Conservation (phyloP, 2,329 filamentous ascomycete genomes). For the Dothideomycetes sp. region DNA sequence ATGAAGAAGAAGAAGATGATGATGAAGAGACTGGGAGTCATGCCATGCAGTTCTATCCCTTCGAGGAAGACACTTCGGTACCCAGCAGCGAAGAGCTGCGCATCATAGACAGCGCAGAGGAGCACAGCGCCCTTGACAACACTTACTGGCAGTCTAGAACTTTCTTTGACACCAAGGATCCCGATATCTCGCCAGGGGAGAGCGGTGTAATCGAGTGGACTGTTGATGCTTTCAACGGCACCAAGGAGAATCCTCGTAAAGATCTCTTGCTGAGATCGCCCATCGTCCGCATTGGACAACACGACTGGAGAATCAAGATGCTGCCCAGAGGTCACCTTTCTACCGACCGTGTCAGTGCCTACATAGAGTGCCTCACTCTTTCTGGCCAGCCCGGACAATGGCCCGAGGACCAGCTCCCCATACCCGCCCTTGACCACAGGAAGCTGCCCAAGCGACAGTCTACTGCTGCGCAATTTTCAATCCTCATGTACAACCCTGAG, state of each 20-base stretch:
- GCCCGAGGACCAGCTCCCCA: constrained; percentile 16
- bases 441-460: constrained; percentile 28
- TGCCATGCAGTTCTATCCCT: constrained; percentile 37
- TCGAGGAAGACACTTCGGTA: constrained; percentile 44
- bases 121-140: constrained; percentile 47
- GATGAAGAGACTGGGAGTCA: constrained; percentile 16
- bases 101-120: constrained; percentile 40
- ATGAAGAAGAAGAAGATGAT: constrained; percentile 15
- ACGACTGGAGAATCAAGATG: constrained; percentile 56
- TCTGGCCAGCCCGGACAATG: too few relatives aligned
- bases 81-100: constrained; percentile 49
- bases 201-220: constrained; percentile 49
- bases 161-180: constrained; percentile 45
- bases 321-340: constrained; percentile 51
- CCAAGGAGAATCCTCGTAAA: constrained; percentile 47
- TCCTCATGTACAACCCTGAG: constrained; percentile 52
- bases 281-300: constrained; percentile 43
- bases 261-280: constrained; percentile 49
- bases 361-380: constrained; percentile 50
- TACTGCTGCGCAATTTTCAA: constrained; percentile 48
- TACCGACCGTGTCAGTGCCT: constrained; percentile 44
- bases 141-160: constrained; percentile 48
- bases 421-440: constrained; percentile 16
- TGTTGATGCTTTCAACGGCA: constrained; percentile 48
- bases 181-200: constrained; percentile 42